A percentile compares a stretch with the other conserved stretches of the same genome.
These are phyloP conservation scores for Diaporthe eres DNA, from an alignment of 2,329 filamentous ascomycete genomes.

Conservation along the genomic window DNA sequence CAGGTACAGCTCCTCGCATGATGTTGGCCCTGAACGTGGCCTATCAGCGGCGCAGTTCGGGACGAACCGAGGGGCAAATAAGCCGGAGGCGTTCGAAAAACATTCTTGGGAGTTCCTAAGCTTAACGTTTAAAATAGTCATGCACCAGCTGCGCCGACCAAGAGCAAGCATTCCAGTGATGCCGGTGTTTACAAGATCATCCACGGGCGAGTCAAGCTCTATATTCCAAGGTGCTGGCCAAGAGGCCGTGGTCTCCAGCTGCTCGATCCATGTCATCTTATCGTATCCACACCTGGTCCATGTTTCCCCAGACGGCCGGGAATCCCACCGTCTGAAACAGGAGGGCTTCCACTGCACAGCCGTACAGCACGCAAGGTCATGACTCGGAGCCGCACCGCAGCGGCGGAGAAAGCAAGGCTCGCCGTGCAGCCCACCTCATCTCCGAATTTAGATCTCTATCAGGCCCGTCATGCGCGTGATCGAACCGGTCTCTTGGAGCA, in stretches of 20 bases:
- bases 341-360: constrained; percentile 32
- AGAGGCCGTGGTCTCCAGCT: constrained; percentile 22
- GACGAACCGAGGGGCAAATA: constrained; percentile 8
- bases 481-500: constrained; percentile 16
- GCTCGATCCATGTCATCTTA: constrained; percentile 34
- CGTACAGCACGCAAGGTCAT: constrained; percentile 11
- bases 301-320: constrained; percentile 25
- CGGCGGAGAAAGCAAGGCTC: constrained; percentile 18
- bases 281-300: constrained; percentile 22
- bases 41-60: constrained; percentile 15
- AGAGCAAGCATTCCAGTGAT: not conserved
- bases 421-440: constrained; percentile 23
- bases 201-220: constrained; percentile 23
- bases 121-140: constrained; percentile 29
- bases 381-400: constrained; percentile 31
- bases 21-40: not conserved
- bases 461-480: not conserved
- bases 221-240: not conserved
- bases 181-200: constrained; percentile 5
- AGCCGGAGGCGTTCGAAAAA: not conserved
- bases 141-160: not conserved
- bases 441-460: constrained; percentile 27
- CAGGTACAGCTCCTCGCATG: constrained; percentile 1
- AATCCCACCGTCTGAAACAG: constrained; percentile 31
- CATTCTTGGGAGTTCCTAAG: constrained; percentile 25